Conservation (phyloP, 2,329 filamentous ascomycete species). For the Diaporthe nobilis region DNA sequence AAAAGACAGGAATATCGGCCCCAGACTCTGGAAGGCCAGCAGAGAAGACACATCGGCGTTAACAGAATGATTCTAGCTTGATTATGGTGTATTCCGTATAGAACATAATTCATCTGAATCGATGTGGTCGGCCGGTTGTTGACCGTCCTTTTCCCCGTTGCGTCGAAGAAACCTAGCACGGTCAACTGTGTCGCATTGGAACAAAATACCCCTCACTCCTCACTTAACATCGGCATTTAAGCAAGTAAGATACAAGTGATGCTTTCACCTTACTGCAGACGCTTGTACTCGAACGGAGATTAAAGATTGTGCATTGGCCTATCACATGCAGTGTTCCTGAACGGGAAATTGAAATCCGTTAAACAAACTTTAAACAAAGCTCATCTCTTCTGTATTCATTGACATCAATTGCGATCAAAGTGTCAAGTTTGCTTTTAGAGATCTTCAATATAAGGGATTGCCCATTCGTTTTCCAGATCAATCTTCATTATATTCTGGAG, state of each 20-base stretch:
- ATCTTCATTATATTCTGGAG: no score
- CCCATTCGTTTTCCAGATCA: no score
- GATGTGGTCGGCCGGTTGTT: background rate
- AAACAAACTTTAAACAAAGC: background rate
- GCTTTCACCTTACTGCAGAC: background rate
- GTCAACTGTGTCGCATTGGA: background rate
- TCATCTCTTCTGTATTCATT: no score
- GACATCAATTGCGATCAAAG: no score
- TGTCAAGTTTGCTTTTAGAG: no score
- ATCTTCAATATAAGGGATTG: no score
- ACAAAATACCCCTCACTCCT: background rate
- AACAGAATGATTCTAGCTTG: background rate
- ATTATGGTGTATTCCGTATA: background rate
- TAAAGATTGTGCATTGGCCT: background rate
- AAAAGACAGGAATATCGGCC: background rate
- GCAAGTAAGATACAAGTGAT: background rate
- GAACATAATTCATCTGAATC: background rate
- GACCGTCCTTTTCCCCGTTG: no score
- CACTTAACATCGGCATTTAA: background rate
- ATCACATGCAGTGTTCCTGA: background rate
- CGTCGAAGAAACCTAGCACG: background rate
- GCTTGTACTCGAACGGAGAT: background rate
- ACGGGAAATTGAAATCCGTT: background rate
- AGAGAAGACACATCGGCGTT: background rate
- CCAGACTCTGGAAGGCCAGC: background rate